Base-by-base conservation (phyloP, 176 grass and related monocot species). In the Alopecurus myosuroides region DNA sequence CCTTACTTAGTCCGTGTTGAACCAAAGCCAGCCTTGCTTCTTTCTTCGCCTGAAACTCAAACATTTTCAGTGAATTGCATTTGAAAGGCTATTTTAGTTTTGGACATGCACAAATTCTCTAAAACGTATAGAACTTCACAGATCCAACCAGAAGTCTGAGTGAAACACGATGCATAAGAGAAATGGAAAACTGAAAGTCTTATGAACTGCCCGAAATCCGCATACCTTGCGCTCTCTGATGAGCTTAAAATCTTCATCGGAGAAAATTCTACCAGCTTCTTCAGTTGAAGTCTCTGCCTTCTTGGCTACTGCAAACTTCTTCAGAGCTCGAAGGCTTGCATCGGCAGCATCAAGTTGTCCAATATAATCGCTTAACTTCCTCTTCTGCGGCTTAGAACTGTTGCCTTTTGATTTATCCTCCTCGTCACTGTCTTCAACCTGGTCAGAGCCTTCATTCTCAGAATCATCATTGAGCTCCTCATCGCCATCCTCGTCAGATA, bases 201-300 rank as follows among this genome's bases (percentile, higher is more conserved):
- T 78, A 26, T 46, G 70, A 67, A 60, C 10, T 49, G 65, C 34
- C 9, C 20, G 42, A 69, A 82, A 81, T 66, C 20, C 11, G 44
- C 82, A 80, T 78, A 95, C 96, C 97, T 94, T 95, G 20, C 94
- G 90, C 68, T 95, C 97, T 85, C 89, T 98, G 33, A 98, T 95
- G 50, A 84, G 97, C 72, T 87, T 88, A 80, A 94, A 98, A 67
- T 98, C 97, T 55, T 98, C 93, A 73, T 98, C 92, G 2, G 91
- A 95, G 19, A 95, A 87, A 80, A 98, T 94, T 81, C 86, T 85
- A 79, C 90, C 89, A 60, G 90, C 68, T 90, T 94, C 93, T 67
- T 86, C 86, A 6, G 40, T 77, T 26, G 40, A 89, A 61, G 28
- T 11, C 42, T 90, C 79, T 42, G 39, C 10, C 72, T 84, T 83